Evolutionary conservation across 176 grass and related monocot species (phyloP).

Genomic region (Musa beccarii): DNA sequence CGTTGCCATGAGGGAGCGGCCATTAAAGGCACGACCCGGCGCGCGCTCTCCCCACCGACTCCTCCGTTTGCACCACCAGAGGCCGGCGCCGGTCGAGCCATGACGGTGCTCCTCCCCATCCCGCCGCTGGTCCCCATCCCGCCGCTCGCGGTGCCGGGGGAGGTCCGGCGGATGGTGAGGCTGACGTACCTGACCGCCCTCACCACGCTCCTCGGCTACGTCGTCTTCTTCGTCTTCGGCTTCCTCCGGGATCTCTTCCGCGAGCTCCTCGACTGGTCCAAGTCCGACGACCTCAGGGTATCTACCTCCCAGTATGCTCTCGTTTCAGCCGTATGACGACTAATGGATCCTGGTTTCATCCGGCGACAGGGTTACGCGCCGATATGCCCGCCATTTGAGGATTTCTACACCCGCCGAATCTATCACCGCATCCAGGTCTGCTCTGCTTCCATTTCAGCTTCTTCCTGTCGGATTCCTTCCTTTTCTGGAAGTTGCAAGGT

Average conservation of each 20-base stretch:
- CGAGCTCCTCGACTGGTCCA: not conserved
- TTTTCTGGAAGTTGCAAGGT: too few species aligned
- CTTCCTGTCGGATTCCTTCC: too few species aligned
- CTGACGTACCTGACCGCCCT: slow-evolving; percentile 1
- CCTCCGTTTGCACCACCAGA: too few species aligned
- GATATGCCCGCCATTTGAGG: slow-evolving; percentile 1
- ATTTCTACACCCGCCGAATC: slow-evolving; percentile 11
- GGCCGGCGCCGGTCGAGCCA: too few species aligned
- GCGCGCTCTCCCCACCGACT: too few species aligned
- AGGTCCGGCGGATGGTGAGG: not conserved
- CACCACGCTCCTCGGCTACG: slow-evolving; percentile 1
- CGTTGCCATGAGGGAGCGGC: too few species aligned
- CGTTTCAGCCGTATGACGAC: too few species aligned
- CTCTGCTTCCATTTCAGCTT: too few species aligned
- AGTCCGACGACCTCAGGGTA: slow-evolving; percentile 4
- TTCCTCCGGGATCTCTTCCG: slow-evolving; percentile 2
- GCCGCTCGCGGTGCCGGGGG: not conserved
- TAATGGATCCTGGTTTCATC: not conserved
- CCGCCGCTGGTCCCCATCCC: not conserved
- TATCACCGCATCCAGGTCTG: slow-evolving; percentile 3
- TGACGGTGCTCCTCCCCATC: not conserved
- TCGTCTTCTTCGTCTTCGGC: not conserved
- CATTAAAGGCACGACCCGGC: too few species aligned
- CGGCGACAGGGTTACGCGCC: not conserved
- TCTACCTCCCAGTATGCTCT: not conserved